Evolutionary conservation across 176 grass and related monocot species (phyloP).

Genomic region (Triticum monococcum): DNA sequence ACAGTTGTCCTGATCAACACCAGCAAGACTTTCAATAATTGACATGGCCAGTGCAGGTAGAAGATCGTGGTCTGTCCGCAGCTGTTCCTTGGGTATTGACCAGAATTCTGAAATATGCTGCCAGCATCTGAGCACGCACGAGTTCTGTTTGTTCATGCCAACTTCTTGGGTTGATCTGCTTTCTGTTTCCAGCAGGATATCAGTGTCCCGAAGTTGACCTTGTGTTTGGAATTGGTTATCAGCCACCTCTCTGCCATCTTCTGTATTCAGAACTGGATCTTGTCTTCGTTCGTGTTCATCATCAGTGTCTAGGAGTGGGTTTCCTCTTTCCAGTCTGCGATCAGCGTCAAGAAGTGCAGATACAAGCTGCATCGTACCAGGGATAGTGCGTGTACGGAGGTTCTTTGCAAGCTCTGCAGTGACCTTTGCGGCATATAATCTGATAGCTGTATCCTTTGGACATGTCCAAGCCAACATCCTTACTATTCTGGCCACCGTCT

Average conservation of each 20-base stretch:
- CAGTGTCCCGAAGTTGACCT: too few relatives aligned
- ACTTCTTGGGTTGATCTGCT: background rate
- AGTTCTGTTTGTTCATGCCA: background rate
- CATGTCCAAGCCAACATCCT: background rate
- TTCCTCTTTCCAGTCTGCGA: background rate
- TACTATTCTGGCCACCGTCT: background rate
- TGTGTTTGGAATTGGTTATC: too few relatives aligned
- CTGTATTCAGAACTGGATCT: background rate
- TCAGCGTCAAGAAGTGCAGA: background rate
- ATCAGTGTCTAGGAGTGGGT: background rate
- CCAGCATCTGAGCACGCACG: background rate
- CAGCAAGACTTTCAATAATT: slow-evolving; percentile 5
- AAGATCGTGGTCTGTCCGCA: background rate
- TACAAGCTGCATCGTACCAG: background rate
- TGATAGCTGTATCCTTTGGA: background rate
- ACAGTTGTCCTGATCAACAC: background rate
- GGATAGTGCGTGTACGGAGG: background rate
- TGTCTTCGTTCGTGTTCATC: background rate
- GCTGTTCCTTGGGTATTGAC: background rate
- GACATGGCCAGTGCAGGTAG: background rate
- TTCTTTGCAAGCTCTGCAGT: background rate
- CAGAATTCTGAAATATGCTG: background rate
- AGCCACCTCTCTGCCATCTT: too few relatives aligned
- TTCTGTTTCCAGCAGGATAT: background rate
- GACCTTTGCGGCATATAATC: background rate